Evolutionary conservation across 768 basidiomycete genomes (phyloP).

Genomic region (Suillus hirtellus): DNA sequence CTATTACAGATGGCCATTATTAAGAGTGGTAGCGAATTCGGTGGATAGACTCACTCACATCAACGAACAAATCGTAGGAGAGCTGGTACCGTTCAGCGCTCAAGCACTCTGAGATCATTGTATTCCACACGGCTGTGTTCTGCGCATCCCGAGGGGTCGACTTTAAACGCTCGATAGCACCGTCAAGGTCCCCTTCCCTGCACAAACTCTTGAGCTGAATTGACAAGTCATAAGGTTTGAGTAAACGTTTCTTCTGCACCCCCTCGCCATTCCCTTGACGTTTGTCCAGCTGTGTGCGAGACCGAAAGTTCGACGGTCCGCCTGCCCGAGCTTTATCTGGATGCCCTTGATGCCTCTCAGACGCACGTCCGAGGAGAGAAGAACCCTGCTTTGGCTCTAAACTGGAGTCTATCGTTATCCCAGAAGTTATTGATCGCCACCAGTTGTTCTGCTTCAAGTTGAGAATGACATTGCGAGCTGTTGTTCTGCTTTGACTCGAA

Average conservation of each 20-base stretch:
- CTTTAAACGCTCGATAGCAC: slow-evolving; percentile 67
- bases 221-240: slow-evolving; percentile 66
- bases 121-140: slow-evolving; percentile 79
- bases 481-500: slow-evolving; percentile 12
- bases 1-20: slow-evolving; percentile 36
- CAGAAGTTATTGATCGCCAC: slow-evolving; percentile 4
- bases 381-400: slow-evolving; percentile 4
- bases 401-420: slow-evolving; percentile 4
- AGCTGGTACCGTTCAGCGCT: slow-evolving; percentile 56
- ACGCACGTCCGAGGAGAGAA: slow-evolving; percentile 4
- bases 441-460: slow-evolving; percentile 3
- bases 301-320: slow-evolving; percentile 9
- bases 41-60: slow-evolving; percentile 48
- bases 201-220: slow-evolving; percentile 58
- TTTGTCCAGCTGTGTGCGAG: slow-evolving; percentile 4
- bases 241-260: slow-evolving; percentile 29
- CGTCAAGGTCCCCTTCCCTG: slow-evolving; percentile 53
- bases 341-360: slow-evolving; percentile 11
- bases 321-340: slow-evolving; percentile 1
- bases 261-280: slow-evolving; percentile 6
- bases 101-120: slow-evolving; percentile 66
- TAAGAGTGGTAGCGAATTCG: slow-evolving; percentile 8
- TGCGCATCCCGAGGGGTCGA: slow-evolving; percentile 71
- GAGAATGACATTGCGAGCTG: slow-evolving; percentile 8
- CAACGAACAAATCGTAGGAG: slow-evolving; percentile 64